These are phyloP conservation scores for Plasmodium yoelii DNA, from an alignment of 169 alveolate species.

Conservation along the genomic window DNA sequence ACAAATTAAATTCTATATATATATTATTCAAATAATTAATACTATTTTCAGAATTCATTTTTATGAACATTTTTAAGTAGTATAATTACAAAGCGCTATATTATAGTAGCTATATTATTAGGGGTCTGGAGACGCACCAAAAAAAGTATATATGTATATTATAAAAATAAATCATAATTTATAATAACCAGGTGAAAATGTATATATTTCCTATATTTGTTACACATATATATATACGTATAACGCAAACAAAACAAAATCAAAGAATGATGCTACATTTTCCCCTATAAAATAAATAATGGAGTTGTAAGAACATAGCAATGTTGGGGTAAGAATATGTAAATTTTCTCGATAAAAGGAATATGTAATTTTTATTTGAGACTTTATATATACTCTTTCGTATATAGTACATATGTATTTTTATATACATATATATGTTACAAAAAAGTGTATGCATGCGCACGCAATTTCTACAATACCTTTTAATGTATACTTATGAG, in stretches of 20 bases:
- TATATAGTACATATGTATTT: neutral
- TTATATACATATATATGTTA: neutral
- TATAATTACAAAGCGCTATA: neutral
- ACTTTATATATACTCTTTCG: too few species aligned
- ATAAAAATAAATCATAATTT: neutral
- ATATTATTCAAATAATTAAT: conserved; percentile 45
- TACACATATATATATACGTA: conserved; percentile 1
- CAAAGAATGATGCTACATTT: too few species aligned
- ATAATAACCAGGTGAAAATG: neutral
- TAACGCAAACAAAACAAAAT: neutral
- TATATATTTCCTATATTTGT: conserved; percentile 1
- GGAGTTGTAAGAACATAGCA: too few species aligned
- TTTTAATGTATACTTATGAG: neutral
- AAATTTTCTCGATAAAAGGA: too few species aligned
- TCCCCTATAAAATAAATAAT: too few species aligned
- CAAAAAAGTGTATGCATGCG: neutral
- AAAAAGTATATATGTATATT: conserved; percentile 3
- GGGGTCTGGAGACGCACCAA: neutral
- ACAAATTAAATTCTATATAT: conserved; percentile 61
- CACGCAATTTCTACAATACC: neutral
- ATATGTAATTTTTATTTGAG: too few species aligned
- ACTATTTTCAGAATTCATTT: conserved; percentile 27
- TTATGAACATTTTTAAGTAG: conserved; percentile 16
- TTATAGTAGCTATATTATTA: neutral
- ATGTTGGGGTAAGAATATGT: too few species aligned